Base-by-base conservation (phyloP, 148 eudicot species). In the Linanthus parryae region DNA sequence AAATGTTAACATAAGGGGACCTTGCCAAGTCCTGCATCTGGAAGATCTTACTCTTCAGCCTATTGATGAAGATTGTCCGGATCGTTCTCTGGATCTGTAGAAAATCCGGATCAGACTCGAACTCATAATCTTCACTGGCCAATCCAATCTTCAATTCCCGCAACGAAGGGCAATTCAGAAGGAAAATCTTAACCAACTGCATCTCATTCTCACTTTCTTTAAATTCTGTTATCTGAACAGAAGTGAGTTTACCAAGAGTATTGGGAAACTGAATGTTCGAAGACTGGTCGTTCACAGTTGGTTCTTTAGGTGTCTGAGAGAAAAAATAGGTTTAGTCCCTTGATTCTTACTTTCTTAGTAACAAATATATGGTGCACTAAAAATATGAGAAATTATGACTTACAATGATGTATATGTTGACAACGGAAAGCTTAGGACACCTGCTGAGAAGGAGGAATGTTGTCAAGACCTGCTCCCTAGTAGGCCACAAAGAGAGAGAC, bases 151-250 rank as follows among this genome's bases (percentile, higher is more conserved):
- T 7, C 25, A 43, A 15, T 40, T 40, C 5, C 19, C 11, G 2
- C 7, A 2, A 21, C 12, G 19, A 13, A 21, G 22, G 47, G 2
- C 24, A 23, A 43, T 43, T 43, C 26, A 19, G 7, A 43, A 43
- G 13, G 6, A 43, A 43, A 21, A 20, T 6, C 22, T n/a, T 43
- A 10, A 21, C 47, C 47, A 43, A n/a, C 47, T 21, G 25, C 47
- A 43, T 43, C 47, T 43, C 47, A 43, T 26, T 43, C 47, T 21
- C 20, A 22, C 22, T 20, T 26, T 26, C 47, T 21, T 11, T 26
- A 43, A 21, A 43, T 14, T 43, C 11, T 10, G 2, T 15, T 43
- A 43, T 21, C 27, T 11, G 9, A 11, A 43, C 1, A 43, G 2
- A 11, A 3, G 1, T 18, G 12, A 43, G 26, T 21, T 7, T 6